Evolutionary conservation across 768 basidiomycete species (phyloP).

Genomic region (Macrolepiota albuminosa): DNA sequence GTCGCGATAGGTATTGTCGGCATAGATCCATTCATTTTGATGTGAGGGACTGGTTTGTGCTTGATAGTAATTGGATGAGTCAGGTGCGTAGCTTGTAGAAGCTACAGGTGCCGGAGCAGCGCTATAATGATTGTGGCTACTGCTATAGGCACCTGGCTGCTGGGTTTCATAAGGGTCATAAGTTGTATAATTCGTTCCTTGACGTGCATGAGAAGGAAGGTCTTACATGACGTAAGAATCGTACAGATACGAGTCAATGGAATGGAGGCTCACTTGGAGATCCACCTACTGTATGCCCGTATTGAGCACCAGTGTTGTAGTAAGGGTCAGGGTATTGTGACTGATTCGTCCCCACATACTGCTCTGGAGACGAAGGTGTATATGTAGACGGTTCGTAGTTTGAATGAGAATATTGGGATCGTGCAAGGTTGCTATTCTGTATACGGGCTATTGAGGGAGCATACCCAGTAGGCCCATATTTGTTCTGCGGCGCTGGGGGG

Average conservation of each 20-base stretch:
- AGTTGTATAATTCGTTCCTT: constrained; percentile 39
- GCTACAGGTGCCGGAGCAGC: constrained; percentile 23
- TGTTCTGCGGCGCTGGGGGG: constrained; percentile 41
- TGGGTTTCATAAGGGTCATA: constrained; percentile 47
- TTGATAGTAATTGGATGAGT: constrained; percentile 34
- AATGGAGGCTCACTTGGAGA: constrained; percentile 44
- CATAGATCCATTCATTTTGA: constrained; percentile 47
- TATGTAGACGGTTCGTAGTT: constrained; percentile 23
- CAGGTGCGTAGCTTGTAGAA: constrained; percentile 18
- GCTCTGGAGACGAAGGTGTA: constrained; percentile 26
- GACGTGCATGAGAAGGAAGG: constrained; percentile 46
- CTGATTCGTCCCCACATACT: constrained; percentile 27
- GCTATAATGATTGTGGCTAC: constrained; percentile 19
- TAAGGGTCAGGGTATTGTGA: constrained; percentile 34
- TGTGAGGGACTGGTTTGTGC: constrained; percentile 16
- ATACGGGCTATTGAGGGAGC: constrained; percentile 10
- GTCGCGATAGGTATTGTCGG: constrained; percentile 50
- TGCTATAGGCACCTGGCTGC: constrained; percentile 10
- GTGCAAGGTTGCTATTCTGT: constrained; percentile 20
- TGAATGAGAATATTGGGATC: constrained; percentile 21
- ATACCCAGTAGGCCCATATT: constrained; percentile 24
- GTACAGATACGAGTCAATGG: background rate
- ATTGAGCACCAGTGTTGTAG: constrained; percentile 27
- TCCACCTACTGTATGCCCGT: constrained; percentile 51
- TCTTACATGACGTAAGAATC: constrained; percentile 33